Conservation (phyloP, 768 basidiomycete species). For the Baorangia bicolor region DNA sequence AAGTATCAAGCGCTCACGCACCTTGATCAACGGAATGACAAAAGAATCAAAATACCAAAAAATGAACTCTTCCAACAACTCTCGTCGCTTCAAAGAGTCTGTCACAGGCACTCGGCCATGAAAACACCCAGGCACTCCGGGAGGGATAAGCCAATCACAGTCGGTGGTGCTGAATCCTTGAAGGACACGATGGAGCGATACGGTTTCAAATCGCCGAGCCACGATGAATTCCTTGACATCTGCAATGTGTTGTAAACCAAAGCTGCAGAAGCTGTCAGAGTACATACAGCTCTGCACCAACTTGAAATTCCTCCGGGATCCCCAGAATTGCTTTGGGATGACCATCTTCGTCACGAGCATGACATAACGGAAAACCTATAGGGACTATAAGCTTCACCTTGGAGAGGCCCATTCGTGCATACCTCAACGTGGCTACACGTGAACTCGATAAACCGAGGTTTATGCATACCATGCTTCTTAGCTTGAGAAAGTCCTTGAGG, state of each 20-base stretch:
- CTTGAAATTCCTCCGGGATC: constrained; percentile 62
- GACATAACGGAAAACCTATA: constrained; percentile 71
- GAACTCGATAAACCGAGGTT: constrained; percentile 81
- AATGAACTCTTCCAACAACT: constrained; percentile 84
- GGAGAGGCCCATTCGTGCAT: background rate
- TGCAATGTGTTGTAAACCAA: constrained; percentile 27
- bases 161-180: constrained; percentile 74
- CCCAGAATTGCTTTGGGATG: constrained; percentile 80
- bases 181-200: constrained; percentile 71
- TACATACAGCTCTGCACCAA: constrained; percentile 55
- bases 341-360: constrained; percentile 60
- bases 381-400: background rate
- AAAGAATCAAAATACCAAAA: constrained; percentile 94
- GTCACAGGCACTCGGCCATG: constrained; percentile 56
- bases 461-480: constrained; percentile 43
- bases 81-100: constrained; percentile 74
- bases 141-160: constrained; percentile 76
- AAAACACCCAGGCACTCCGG: constrained; percentile 32
- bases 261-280: background rate
- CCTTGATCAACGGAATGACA: constrained; percentile 75
- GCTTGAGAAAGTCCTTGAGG: constrained; percentile 50
- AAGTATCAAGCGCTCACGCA: constrained; percentile 32
- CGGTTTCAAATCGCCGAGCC: constrained; percentile 76
- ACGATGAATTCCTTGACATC: constrained; percentile 75
- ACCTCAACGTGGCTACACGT: constrained; percentile 67